Conservation (phyloP, 257 asterid species). For the Sherardia arvensis region DNA sequence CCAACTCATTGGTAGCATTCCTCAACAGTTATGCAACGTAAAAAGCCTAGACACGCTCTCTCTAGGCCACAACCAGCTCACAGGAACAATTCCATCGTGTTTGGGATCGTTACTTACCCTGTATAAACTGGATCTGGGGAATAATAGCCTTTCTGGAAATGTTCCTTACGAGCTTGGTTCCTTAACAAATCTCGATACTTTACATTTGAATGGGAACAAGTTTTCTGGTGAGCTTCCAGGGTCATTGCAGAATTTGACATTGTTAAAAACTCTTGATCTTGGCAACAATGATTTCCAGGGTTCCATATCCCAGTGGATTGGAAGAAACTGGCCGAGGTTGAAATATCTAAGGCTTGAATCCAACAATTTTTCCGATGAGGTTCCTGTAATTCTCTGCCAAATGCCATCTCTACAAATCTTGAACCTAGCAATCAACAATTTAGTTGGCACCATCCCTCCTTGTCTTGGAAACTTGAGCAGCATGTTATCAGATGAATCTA, state of each 20-base stretch:
- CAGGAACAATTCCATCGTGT: neutral
- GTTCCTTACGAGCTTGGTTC: constrained; percentile 15
- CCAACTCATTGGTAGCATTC: neutral
- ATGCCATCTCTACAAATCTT: no score
- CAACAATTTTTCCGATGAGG: no score
- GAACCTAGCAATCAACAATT: neutral
- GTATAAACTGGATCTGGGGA: constrained; percentile 2
- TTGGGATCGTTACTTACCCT: neutral
- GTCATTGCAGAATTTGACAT: neutral
- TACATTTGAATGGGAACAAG: constrained; percentile 20
- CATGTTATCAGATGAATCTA: neutral
- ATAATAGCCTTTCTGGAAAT: constrained; percentile 10
- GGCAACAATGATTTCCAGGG: neutral
- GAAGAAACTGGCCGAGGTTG: neutral
- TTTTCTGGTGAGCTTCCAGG: neutral
- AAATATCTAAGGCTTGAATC: no score
- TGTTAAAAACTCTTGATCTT: neutral
- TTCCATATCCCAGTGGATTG: constrained; percentile 18
- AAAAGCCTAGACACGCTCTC: neutral
- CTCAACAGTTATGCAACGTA: neutral
- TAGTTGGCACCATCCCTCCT: neutral
- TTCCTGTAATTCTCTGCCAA: no score
- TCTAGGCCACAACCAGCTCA: neutral
- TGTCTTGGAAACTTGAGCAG: no score
- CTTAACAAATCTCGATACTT: constrained; percentile 7